Conservation (phyloP, 192 early-diverging fungal species). For the Coemansia sp. region DNA sequence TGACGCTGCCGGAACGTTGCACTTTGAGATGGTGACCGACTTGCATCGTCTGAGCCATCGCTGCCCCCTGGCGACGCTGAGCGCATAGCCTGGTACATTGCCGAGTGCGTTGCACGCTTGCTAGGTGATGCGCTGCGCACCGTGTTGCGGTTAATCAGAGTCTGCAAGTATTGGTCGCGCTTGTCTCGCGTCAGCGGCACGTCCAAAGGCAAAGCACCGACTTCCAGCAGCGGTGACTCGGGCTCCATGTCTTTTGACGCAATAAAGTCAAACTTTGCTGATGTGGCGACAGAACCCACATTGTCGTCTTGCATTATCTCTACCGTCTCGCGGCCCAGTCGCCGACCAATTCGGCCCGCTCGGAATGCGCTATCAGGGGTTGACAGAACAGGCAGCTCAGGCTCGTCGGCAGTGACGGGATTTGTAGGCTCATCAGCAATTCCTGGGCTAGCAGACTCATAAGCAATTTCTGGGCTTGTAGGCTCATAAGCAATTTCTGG, state of each 20-base stretch:
- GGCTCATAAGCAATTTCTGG: not conserved
- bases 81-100: conserved; percentile 32
- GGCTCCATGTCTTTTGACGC: not conserved
- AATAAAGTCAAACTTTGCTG: not conserved
- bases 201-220: conserved; percentile 19
- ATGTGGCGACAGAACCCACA: conserved; percentile 3
- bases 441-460: not conserved
- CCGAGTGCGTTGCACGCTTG: conserved; percentile 28
- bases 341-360: conserved; percentile 38
- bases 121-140: conserved; percentile 34
- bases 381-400: not conserved
- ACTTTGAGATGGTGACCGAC: not conserved
- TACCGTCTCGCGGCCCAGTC: conserved; percentile 39
- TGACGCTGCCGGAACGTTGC: conserved; percentile 17
- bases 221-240: not conserved
- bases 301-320: conserved; percentile 36
- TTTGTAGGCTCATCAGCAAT: not conserved
- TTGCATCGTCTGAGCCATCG: conserved; percentile 17
- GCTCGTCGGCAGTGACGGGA: not conserved
- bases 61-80: conserved; percentile 27
- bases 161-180: conserved; percentile 54
- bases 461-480: not conserved
- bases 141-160: conserved; percentile 51
- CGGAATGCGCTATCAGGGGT: conserved; percentile 11
- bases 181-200: conserved; percentile 51